Evolutionary conservation across 257 asterid species (phyloP).

Genomic region (Pogostemon cablin): DNA sequence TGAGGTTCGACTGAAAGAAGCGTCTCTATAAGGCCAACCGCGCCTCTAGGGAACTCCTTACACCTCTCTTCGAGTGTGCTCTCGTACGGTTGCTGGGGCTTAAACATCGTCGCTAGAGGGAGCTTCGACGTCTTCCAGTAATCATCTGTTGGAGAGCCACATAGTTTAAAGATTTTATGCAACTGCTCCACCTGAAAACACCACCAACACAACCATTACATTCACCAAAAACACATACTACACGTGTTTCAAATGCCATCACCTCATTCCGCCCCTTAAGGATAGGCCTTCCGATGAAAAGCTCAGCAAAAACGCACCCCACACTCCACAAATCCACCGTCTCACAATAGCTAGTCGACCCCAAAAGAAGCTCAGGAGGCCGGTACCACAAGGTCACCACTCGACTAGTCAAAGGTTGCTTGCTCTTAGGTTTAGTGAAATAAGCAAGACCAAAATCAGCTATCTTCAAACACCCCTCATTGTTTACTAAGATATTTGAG

Average conservation of each 20-base stretch:
- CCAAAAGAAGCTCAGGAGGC: slow-evolving; percentile 91
- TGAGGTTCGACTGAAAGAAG: slow-evolving; percentile 76
- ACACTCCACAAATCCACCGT: slow-evolving; percentile 93
- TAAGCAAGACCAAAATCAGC: slow-evolving; percentile 95
- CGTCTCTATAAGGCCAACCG: slow-evolving; percentile 65
- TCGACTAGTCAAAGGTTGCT: slow-evolving; percentile 78
- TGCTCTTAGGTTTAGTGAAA: slow-evolving; percentile 50
- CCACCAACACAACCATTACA: background rate
- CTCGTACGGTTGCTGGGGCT: slow-evolving; percentile 84
- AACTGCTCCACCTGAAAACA: slow-evolving; percentile 76
- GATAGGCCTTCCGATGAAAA: slow-evolving; percentile 83
- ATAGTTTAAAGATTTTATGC: slow-evolving; percentile 87
- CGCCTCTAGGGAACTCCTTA: slow-evolving; percentile 72
- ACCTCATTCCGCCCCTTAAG: slow-evolving; percentile 98
- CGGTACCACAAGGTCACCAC: slow-evolving; percentile 98
- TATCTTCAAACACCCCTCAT: slow-evolving; percentile 75
- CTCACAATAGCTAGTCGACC: slow-evolving; percentile 73
- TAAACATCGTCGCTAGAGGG: slow-evolving; percentile 84
- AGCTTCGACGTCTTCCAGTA: slow-evolving; percentile 76
- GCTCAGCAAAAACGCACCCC: slow-evolving; percentile 95
- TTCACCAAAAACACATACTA: no score
- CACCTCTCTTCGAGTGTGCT: slow-evolving; percentile 78
- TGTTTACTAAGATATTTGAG: slow-evolving; percentile 80
- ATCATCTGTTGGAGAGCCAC: slow-evolving; percentile 85
- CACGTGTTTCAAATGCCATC: no score